These are phyloP conservation scores for Climacium dendroides DNA, from an alignment of 225 moss, liverwort and hornwort species.

Conservation along the genomic window DNA sequence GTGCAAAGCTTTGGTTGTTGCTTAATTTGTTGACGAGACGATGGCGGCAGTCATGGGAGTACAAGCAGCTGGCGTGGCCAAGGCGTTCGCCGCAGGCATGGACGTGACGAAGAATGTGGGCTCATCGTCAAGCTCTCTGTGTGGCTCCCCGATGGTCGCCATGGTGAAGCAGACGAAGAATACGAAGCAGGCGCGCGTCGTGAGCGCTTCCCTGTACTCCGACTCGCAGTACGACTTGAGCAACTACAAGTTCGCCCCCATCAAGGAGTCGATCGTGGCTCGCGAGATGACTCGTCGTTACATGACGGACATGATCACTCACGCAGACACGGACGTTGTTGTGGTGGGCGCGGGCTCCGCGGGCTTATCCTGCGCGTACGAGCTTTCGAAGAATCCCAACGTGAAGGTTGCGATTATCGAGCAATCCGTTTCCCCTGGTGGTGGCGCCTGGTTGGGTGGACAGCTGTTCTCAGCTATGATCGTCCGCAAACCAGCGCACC, in stretches of 20 bases:
- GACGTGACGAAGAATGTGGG: background rate
- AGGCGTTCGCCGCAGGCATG: background rate
- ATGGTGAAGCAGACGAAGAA: background rate
- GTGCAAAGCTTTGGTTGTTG: background rate
- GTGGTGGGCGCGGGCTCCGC: constrained; percentile 79
- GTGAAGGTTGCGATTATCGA: constrained; percentile 91
- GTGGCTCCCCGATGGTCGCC: background rate
- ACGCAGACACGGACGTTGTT: constrained; percentile 83
- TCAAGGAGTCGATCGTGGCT: constrained; percentile 88
- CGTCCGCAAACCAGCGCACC: constrained; percentile 90
- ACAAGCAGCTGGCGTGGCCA: background rate
- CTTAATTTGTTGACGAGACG: background rate
- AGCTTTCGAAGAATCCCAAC: constrained; percentile 87
- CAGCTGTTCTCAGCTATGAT: constrained; percentile 95
- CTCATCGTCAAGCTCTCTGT: background rate
- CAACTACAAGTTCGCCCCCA: constrained; percentile 84
- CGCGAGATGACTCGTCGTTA: constrained; percentile 78
- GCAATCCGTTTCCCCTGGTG: constrained; percentile 87
- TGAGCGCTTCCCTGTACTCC: constrained; percentile 53
- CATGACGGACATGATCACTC: constrained; percentile 99
- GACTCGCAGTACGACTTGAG: constrained; percentile 63
- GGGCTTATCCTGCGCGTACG: constrained; percentile 71
- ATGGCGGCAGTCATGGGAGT: constrained; percentile 22
- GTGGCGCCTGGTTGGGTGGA: constrained; percentile 88
- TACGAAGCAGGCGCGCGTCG: background rate